These are phyloP conservation scores for Colletotrichum horii DNA, from an alignment of 2,329 filamentous ascomycete species.

Conservation along the genomic window DNA sequence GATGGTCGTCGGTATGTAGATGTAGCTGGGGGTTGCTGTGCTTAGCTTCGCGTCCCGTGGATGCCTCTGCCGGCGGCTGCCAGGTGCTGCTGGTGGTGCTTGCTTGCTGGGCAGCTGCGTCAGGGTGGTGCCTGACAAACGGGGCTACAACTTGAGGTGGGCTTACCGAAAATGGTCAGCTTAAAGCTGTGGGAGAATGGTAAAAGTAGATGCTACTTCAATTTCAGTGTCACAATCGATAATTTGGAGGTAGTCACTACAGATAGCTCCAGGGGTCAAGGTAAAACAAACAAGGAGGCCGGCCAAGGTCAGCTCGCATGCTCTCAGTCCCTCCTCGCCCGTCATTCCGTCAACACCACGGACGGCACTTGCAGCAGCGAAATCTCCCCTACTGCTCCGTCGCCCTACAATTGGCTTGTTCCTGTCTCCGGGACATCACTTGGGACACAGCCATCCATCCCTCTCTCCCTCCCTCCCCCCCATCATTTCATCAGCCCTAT, in stretches of 20 bases:
- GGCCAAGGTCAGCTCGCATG: conserved; percentile 9
- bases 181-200: background rate
- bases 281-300: conserved; percentile 15
- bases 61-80: conserved; percentile 25
- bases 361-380: background rate
- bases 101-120: background rate
- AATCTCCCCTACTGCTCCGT: background rate
- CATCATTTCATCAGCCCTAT: background rate
- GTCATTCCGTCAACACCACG: conserved; percentile 14
- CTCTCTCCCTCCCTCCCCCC: background rate
- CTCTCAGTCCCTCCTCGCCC: background rate
- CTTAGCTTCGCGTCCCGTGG: conserved; percentile 31
- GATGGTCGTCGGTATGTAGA: conserved; percentile 3
- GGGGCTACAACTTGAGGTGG: conserved; percentile 6
- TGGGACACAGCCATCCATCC: background rate
- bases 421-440: background rate
- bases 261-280: background rate
- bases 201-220: background rate
- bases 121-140: conserved; percentile 15
- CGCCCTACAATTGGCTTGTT: background rate
- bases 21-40: conserved; percentile 15
- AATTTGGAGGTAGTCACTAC: background rate
- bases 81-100: background rate
- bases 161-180: conserved; percentile 14
- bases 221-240: background rate